Base-by-base conservation (phyloP, 192 early-diverging fungal species). In the Backusella circina region DNA sequence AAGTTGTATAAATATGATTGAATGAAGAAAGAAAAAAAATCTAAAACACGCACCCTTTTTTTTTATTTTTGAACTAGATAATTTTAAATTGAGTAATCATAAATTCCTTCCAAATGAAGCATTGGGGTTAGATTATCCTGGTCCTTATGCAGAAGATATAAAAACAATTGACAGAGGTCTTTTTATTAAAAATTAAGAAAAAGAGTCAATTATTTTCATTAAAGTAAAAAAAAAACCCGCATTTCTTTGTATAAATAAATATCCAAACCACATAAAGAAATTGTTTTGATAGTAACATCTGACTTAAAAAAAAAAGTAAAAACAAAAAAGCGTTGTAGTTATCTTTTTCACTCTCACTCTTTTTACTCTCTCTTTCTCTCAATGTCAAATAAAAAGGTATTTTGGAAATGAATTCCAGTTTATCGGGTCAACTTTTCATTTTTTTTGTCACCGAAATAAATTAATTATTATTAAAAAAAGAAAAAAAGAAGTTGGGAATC, bases 91-190 rank as follows among this genome's bases (percentile, higher is more conserved):
- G 23, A 77, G 82, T 1, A 79, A 82, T 1, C 66, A 77, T 33
- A 72, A 79, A 37, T 78, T 80, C 69, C 12, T 28, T 2, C 50
- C 50, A 41, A 80, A 83, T 16, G 88, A 89, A 15, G 18, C 32
- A 31, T n/a, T 89, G 36, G 88, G 86, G 6, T 77, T 89, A 69
- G 88, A 89, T 51, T 86, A 89, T 80, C 35, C 67, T 13, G 76
- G 72, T 44, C 72, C 65, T 37, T 65, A 38, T 26, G 61, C 38
- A n/a, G 37, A 44, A 37, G 36, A 71, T 12, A 65, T 36, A 31
- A 15, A 41, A 18, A 44, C 30, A n/a, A 57, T 64, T 1, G 76
- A 67, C 15, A 67, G 39, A 23, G 76, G 57, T 5, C 35, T 77
- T 21, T 51, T 41, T 68, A 77, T 77, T 31, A 70, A 70, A 67